Percentiles rank a stretch among this genome's conserved stretches.
phyloP scores from a whole-genome alignment of 106 monocot species.

The Dioscorea dumetorum region DNA sequence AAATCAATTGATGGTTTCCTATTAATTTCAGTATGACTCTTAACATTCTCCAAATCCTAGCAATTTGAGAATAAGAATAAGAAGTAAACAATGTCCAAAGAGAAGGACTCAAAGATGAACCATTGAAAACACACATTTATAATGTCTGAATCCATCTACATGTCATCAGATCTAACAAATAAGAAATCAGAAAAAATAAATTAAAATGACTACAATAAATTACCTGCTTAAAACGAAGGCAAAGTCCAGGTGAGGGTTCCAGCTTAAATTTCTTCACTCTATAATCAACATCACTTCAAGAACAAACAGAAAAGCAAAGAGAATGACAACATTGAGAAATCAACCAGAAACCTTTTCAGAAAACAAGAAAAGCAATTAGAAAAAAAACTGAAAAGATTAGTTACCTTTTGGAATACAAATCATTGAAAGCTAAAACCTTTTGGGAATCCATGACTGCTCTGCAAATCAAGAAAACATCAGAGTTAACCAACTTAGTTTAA shows the following conservation, averaged over 20 bases:
- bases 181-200: not conserved
- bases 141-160: not conserved
- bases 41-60: slow-evolving; percentile 7
- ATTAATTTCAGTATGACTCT: not conserved
- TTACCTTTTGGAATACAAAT: not conserved
- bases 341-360: not conserved
- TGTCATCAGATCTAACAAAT: not conserved
- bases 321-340: not conserved
- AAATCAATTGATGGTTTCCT: not conserved
- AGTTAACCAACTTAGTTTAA: no score
- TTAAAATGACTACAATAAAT: not conserved
- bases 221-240: not conserved
- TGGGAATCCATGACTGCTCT: not conserved
- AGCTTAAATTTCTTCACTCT: not conserved
- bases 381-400: not conserved
- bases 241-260: not conserved
- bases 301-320: not conserved
- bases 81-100: not conserved
- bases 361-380: not conserved
- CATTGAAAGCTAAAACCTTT: not conserved
- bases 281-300: not conserved
- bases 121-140: not conserved
- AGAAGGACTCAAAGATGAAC: not conserved
- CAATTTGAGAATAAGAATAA: not conserved
- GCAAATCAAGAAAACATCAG: no score